These are phyloP conservation scores for Pichia membranifaciens DNA, from an alignment of 805 yeast species.

Conservation along the genomic window DNA sequence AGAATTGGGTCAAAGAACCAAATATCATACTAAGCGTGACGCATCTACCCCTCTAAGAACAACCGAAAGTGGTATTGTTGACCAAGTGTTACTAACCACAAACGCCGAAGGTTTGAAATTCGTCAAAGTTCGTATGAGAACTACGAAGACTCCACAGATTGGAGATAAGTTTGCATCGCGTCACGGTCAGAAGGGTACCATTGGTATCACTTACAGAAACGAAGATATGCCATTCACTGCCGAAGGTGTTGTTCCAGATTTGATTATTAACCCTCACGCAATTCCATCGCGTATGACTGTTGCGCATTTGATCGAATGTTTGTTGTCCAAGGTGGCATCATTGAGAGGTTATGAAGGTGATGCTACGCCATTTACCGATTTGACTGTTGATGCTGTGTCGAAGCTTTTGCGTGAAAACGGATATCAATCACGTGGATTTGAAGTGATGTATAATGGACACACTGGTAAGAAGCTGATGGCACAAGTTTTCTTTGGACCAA, in stretches of 20 bases:
- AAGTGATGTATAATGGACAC: conserved; percentile 97
- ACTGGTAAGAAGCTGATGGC: conserved; percentile 98
- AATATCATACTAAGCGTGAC: conserved; percentile 96
- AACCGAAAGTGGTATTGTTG: conserved; percentile 97
- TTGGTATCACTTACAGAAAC: conserved; percentile 96
- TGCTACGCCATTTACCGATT: conserved; percentile 98
- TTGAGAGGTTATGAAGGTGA: conserved; percentile 97
- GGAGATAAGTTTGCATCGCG: conserved; percentile 99
- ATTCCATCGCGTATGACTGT: conserved; percentile 99
- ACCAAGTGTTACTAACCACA: conserved; percentile 93
- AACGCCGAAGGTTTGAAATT: conserved; percentile 97
- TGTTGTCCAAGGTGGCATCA: conserved; percentile 90
- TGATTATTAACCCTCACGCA: conserved; percentile 97
- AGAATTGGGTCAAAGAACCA: conserved; percentile 97
- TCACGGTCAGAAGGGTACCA: conserved; percentile 99
- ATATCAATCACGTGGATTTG: conserved; percentile 97
- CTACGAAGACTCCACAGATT: conserved; percentile 96
- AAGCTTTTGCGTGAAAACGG: conserved; percentile 90
- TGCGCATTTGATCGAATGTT: conserved; percentile 98
- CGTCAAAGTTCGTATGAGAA: conserved; percentile 97
- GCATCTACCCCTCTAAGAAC: conserved; percentile 96
- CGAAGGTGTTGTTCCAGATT: conserved; percentile 95
- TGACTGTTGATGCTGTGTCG: conserved; percentile 95
- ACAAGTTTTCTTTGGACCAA: conserved; percentile 98
- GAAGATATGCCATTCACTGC: conserved; percentile 98